phyloP scores from a whole-genome alignment of 108 stramenopile genomes.

The Skeletonema menzelii region DNA sequence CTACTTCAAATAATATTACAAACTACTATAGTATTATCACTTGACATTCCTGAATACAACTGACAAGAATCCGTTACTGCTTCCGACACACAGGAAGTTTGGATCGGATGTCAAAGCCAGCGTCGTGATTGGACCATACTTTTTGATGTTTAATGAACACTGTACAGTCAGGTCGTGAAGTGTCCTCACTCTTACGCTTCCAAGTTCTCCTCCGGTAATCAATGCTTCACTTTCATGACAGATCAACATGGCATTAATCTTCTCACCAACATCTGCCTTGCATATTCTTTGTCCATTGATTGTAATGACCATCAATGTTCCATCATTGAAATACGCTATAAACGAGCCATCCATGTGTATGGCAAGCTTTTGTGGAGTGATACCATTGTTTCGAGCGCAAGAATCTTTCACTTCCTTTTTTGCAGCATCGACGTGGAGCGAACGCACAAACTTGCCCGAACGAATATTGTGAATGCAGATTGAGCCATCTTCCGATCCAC shows the following conservation, averaged over 20 bases:
- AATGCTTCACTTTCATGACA: conserved; percentile 63
- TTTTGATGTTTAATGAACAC: conserved; percentile 68
- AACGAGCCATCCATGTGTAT: conserved; percentile 62
- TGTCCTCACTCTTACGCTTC: conserved; percentile 63
- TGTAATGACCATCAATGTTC: conserved; percentile 58
- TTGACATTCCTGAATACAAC: conserved; percentile 48
- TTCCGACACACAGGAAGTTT: conserved; percentile 82
- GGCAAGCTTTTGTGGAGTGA: conserved; percentile 54
- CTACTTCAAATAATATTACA: neutral
- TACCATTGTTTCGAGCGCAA: conserved; percentile 23
- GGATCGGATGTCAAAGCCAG: conserved; percentile 56
- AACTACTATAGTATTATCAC: neutral
- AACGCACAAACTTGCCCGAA: conserved; percentile 72
- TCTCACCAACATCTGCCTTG: conserved; percentile 56
- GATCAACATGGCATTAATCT: conserved; percentile 71
- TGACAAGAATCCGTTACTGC: conserved; percentile 73
- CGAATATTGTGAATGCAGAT: conserved; percentile 79
- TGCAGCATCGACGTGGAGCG: conserved; percentile 42
- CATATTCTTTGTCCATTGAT: conserved; percentile 67
- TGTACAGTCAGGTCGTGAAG: conserved; percentile 52
- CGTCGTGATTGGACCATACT: conserved; percentile 72
- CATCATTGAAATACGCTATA: conserved; percentile 66
- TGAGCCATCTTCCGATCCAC: conserved; percentile 59
- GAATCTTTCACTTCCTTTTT: conserved; percentile 29
- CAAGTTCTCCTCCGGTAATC: conserved; percentile 75